Conservation (phyloP, 208 protist genomes). For the Vickermania ingenoplastis region DNA sequence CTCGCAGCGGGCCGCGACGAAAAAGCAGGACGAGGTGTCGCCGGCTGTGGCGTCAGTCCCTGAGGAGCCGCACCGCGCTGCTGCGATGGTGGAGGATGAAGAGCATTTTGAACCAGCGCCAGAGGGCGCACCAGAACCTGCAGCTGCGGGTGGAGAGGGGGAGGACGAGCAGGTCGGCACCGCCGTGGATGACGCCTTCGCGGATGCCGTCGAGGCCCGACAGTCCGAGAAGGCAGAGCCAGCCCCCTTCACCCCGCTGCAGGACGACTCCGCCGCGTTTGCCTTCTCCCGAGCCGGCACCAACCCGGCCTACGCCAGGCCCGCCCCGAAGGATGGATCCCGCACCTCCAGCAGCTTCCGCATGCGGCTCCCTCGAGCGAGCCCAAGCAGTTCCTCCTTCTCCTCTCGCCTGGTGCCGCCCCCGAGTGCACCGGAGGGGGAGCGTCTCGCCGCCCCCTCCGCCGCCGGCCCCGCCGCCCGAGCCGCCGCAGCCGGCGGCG, state of each 20-base stretch:
- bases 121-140: background rate
- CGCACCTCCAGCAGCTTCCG: background rate
- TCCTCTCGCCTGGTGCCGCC: background rate
- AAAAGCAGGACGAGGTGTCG: background rate
- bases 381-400: no score
- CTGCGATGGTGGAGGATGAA: background rate
- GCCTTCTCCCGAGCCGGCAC: background rate
- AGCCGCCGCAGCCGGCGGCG: background rate
- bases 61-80: background rate
- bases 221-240: background rate
- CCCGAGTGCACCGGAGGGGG: no score
- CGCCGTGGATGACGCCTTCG: background rate
- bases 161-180: background rate
- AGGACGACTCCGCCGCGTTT: background rate
- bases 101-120: background rate
- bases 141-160: background rate
- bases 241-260: background rate
- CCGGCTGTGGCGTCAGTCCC: background rate
- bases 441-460: background rate
- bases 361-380: background rate
- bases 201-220: background rate
- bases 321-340: no score
- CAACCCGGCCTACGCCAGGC: background rate
- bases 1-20: background rate
- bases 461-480: background rate